Evolutionary conservation across 208 protist species (phyloP).

Genomic region (Strigomonas galati): DNA sequence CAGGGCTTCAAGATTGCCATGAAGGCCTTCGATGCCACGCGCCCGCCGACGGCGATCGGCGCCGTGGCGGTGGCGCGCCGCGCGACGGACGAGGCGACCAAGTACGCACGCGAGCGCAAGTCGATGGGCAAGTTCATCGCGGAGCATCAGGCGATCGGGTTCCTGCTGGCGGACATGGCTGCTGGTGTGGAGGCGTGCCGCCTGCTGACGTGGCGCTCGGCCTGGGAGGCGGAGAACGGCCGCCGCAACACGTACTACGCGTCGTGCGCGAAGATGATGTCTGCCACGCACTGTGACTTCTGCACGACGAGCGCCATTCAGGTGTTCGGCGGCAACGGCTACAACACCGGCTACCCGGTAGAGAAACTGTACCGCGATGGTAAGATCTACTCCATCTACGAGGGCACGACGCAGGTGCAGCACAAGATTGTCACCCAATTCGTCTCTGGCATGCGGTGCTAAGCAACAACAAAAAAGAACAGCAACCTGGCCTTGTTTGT

Average conservation of each 20-base stretch:
- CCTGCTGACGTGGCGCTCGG: conserved; percentile 66
- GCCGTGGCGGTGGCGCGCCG: conserved; percentile 84
- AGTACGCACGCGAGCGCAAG: conserved; percentile 76
- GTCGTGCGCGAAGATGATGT: conserved; percentile 82
- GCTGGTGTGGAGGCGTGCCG: conserved; percentile 81
- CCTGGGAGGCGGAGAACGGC: conserved; percentile 78
- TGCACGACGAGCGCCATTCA: conserved; percentile 74
- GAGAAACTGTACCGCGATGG: conserved; percentile 93
- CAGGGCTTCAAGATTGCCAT: conserved; percentile 87
- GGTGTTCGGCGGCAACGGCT: conserved; percentile 92
- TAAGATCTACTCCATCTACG: conserved; percentile 94
- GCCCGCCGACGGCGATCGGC: conserved; percentile 75
- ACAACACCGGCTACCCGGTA: conserved; percentile 92
- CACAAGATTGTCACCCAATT: conserved; percentile 72
- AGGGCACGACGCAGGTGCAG: conserved; percentile 92
- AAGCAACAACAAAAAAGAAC: no score
- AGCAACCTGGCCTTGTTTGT: no score
- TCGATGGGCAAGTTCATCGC: conserved; percentile 81
- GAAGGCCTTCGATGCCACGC: conserved; percentile 86
- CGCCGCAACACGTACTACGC: conserved; percentile 86
- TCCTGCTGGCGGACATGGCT: conserved; percentile 91
- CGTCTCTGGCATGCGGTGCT: conserved; percentile 51
- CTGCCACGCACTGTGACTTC: conserved; percentile 70
- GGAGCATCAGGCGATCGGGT: conserved; percentile 81
- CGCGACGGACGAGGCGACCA: conserved; percentile 73